A percentile compares a stretch with the other conserved stretches of the same genome.
Evolutionary conservation across 192 early-diverging fungal genomes (phyloP).

Genomic region (Geranomyces michiganensis): DNA sequence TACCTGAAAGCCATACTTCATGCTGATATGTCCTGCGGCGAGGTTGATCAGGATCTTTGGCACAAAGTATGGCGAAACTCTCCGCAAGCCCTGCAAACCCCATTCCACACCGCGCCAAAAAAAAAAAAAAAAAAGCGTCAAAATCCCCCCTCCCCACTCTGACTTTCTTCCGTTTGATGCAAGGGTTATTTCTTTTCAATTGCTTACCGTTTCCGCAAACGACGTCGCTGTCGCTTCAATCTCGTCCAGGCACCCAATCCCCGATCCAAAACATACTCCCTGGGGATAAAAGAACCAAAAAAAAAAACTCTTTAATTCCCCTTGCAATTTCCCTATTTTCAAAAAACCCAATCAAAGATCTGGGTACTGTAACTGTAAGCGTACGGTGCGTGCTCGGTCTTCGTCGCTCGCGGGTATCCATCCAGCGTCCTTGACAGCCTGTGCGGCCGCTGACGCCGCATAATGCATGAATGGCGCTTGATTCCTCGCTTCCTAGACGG

Average conservation of each 20-base stretch:
- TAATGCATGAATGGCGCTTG: slow-evolving; percentile 88
- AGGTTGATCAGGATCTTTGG: slow-evolving; percentile 91
- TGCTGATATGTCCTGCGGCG: slow-evolving; percentile 91
- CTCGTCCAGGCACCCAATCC: slow-evolving; percentile 92
- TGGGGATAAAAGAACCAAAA: too few relatives aligned
- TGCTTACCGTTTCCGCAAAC: slow-evolving; percentile 58
- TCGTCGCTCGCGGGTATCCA: slow-evolving; percentile 62
- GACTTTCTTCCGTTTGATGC: too few relatives aligned
- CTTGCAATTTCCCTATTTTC: too few relatives aligned
- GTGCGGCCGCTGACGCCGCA: slow-evolving; percentile 76
- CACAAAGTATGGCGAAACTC: slow-evolving; percentile 88
- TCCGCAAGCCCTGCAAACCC: slow-evolving; percentile 64
- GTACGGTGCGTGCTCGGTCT: slow-evolving; percentile 69
- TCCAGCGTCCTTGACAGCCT: slow-evolving; percentile 82
- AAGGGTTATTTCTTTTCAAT: too few relatives aligned
- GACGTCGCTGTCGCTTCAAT: slow-evolving; percentile 59
- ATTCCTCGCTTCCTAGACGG: slow-evolving; percentile 76
- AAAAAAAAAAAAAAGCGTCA: too few relatives aligned
- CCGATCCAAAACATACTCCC: slow-evolving; percentile 95
- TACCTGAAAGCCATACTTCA: slow-evolving; percentile 79
- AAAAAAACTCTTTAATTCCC: too few relatives aligned
- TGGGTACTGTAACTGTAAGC: too few relatives aligned
- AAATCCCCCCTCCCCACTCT: too few relatives aligned
- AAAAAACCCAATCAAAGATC: too few relatives aligned
- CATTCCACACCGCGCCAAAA: too few relatives aligned